Percentiles rank a stretch among this genome's conserved stretches.
These are phyloP conservation scores for Candida nanaspora DNA, from an alignment of 805 yeast genomes.

Conservation along the genomic window DNA sequence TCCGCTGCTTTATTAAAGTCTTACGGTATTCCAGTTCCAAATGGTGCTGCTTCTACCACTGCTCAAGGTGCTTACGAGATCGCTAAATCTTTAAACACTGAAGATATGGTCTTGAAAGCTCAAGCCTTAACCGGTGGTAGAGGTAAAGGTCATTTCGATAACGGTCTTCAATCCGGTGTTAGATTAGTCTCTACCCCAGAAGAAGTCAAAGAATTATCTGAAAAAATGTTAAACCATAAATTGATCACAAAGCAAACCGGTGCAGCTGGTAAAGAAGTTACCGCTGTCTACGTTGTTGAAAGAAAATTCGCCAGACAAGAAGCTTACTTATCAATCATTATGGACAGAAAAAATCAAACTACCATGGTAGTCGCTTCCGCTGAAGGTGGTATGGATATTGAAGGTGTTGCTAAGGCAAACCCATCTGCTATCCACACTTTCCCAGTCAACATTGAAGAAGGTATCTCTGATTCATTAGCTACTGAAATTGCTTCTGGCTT, in stretches of 20 bases:
- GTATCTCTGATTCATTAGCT: constrained; percentile 77
- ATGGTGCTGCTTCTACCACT: constrained; percentile 85
- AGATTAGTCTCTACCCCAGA: constrained; percentile 78
- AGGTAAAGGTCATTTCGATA: constrained; percentile 97
- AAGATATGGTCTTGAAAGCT: constrained; percentile 91
- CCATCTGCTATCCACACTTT: constrained; percentile 91
- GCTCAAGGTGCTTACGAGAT: constrained; percentile 81
- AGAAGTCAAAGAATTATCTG: constrained; percentile 81
- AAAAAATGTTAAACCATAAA: constrained; percentile 86
- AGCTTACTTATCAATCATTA: constrained; percentile 88
- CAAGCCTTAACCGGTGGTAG: constrained; percentile 99
- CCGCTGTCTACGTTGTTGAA: constrained; percentile 93
- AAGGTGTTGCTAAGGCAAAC: constrained; percentile 89
- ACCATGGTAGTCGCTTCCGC: constrained; percentile 94
- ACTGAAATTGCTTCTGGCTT: constrained; percentile 67
- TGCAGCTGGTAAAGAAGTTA: constrained; percentile 92
- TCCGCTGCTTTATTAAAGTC: constrained; percentile 77
- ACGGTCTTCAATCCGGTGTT: constrained; percentile 95
- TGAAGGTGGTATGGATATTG: constrained; percentile 99
- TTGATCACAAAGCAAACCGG: constrained; percentile 98
- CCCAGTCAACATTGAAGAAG: constrained; percentile 67
- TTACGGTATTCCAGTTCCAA: constrained; percentile 88
- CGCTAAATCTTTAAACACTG: constrained; percentile 68
- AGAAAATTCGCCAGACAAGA: constrained; percentile 91
- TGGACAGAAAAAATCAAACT: constrained; percentile 87